Evolutionary conservation across 2,329 filamentous ascomycete species (phyloP).

Genomic region (Dactylonectria estremocensis): DNA sequence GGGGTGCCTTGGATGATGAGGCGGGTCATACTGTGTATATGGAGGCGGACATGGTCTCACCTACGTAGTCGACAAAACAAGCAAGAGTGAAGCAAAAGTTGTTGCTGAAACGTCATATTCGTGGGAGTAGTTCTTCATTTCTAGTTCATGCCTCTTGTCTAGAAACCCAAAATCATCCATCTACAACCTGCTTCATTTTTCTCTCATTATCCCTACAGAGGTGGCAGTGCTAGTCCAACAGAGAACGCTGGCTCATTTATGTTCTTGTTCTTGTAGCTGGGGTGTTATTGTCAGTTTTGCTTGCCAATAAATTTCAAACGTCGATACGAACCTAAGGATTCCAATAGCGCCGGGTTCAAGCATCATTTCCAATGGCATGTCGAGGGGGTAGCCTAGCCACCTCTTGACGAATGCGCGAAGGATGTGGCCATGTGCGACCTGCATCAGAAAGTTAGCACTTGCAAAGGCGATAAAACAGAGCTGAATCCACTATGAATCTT

Average conservation of each 20-base stretch:
- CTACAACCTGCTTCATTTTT: not conserved
- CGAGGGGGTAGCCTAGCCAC: constrained; percentile 60
- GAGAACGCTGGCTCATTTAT: constrained; percentile 57
- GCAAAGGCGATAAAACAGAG: not conserved
- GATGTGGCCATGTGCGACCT: constrained; percentile 61
- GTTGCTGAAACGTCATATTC: no score
- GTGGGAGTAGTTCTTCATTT: no score
- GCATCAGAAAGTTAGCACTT: not conserved
- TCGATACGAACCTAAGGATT: constrained; percentile 48
- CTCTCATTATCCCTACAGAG: not conserved
- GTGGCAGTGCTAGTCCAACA: constrained; percentile 57
- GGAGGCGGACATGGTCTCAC: no score
- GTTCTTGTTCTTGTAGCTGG: constrained; percentile 56
- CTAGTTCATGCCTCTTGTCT: no score
- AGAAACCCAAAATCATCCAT: not conserved
- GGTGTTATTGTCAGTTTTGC: not conserved
- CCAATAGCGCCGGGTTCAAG: constrained; percentile 60
- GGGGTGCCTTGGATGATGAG: no score
- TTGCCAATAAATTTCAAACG: not conserved
- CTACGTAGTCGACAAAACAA: no score
- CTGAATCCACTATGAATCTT: not conserved
- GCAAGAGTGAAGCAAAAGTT: no score
- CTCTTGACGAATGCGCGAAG: constrained; percentile 63
- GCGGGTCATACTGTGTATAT: no score
- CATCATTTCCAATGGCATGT: constrained; percentile 59